Evolutionary conservation across 148 eudicot species (phyloP), one percentile per base, ranked within the genome.

Genomic region (Cornus kousa): DNA sequence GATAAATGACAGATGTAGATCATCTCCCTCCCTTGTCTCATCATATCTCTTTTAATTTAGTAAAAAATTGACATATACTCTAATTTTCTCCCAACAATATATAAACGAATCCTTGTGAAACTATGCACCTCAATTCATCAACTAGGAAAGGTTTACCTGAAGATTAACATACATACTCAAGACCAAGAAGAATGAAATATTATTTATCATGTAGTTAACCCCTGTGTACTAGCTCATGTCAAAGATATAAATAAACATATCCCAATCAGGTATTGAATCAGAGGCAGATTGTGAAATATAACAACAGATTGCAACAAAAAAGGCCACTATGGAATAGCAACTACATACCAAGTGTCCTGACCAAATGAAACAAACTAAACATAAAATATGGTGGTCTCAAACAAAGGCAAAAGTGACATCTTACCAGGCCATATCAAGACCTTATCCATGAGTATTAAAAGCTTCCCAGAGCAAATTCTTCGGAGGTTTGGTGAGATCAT

Each of bases 401-500:
- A 17, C 6, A 62, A 62, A 62, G 3, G 66, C 23, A 7, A 62
- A 20, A 62, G 23, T 20, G 20, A 62, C 17, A 62, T 62, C 66
- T 62, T 62, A 19, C 22, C 23, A 62, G 19, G 66, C 66, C 19
- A 1, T 9, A 57, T 68, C 32, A 11, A 40, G 64, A 16, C 40
- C 59, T 83, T 73, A 90, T 19, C 93, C 93, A 78, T 88, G 87
- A 74, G 91, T 90, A 59, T 90, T 88, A 50, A 90, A 75, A 75
- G 93, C 93, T 81, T 90, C 93, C 93, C 93, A 90, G 10, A 90
- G 81, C 80, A 88, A 75, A 46, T 62, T 62, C 66, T 20, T 62
- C 23, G 66, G 23, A 19, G 88, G 85, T 10, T 83, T 82, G 7
- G 87, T 53, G 5, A 88, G 40, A 72, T 83, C 83, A 14, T 86